A percentile compares a stretch with the other conserved stretches of the same genome.
phyloP scores from a whole-genome alignment of 352 stramenopile genomes.

The Globisporangium orthogonon region DNA sequence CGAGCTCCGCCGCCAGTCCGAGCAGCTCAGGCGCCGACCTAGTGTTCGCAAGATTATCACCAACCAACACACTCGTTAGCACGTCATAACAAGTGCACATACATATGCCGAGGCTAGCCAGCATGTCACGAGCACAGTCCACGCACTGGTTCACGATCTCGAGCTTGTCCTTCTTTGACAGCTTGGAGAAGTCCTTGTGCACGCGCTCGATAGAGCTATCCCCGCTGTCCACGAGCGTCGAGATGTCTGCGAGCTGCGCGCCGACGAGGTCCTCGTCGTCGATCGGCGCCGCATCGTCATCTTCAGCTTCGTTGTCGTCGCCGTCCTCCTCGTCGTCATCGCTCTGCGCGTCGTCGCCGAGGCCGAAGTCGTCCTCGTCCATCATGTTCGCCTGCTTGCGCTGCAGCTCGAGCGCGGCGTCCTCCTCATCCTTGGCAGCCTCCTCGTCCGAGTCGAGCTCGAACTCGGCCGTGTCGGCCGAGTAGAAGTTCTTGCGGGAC shows the following conservation, averaged over 20 bases:
- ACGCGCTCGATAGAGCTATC: conserved; percentile 55
- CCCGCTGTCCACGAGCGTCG: conserved; percentile 49
- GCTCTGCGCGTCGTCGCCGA: conserved; percentile 21
- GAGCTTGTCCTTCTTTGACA: conserved; percentile 85
- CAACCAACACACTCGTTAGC: not conserved
- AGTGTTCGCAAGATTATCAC: not conserved
- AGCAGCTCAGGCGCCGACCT: conserved; percentile 68
- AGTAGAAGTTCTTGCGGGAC: conserved; percentile 86
- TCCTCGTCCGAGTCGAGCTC: conserved; percentile 80
- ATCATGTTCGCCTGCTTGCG: conserved; percentile 81
- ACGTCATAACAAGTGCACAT: not conserved
- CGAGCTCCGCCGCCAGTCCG: conserved; percentile 59
- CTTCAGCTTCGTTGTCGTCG: conserved; percentile 26
- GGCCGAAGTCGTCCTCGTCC: conserved; percentile 84
- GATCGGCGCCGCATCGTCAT: conserved; percentile 10
- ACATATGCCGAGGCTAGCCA: too few relatives aligned
- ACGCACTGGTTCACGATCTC: conserved; percentile 82
- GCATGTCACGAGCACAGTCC: not conserved
- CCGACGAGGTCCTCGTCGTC: conserved; percentile 70
- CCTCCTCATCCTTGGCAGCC: conserved; percentile 75
- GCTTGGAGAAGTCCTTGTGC: conserved; percentile 78
- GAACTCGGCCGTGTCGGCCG: conserved; percentile 76
- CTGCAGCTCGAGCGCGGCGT: conserved; percentile 77
- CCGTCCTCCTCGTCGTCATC: conserved; percentile 30
- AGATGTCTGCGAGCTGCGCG: conserved; percentile 72